Evolutionary conservation across 768 basidiomycete genomes (phyloP).

Genomic region (Dacryopinax spathularia): DNA sequence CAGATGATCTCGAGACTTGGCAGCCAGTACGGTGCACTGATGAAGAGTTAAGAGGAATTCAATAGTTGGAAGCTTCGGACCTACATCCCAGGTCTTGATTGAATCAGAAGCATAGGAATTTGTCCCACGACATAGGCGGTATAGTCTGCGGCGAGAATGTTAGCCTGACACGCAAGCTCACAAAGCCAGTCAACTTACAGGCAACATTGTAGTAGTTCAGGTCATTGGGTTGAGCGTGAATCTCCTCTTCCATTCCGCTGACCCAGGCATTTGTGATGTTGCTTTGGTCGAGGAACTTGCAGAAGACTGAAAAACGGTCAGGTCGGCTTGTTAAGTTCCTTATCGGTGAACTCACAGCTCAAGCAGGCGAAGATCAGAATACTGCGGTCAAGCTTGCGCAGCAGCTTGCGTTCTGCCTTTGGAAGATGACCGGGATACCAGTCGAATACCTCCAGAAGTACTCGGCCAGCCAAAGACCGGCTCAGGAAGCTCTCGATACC

Average conservation of each 20-base stretch:
- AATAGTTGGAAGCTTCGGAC: background rate
- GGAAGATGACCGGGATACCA: conserved; percentile 16
- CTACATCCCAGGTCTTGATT: background rate
- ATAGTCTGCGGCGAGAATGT: conserved; percentile 11
- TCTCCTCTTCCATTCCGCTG: conserved; percentile 17
- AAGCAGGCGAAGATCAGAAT: conserved; percentile 17
- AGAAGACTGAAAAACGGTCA: background rate
- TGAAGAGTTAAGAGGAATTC: conserved; percentile 7
- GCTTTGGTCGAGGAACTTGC: conserved; percentile 7
- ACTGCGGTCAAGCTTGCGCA: conserved; percentile 15
- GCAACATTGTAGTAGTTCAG: conserved; percentile 11
- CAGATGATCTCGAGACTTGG: conserved; percentile 9
- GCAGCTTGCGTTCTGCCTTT: conserved; percentile 11
- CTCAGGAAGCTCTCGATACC: background rate
- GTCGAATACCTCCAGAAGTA: conserved; percentile 15
- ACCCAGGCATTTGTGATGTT: conserved; percentile 16
- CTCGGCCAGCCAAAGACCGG: background rate
- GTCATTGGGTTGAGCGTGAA: conserved; percentile 15
- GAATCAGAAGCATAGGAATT: conserved; percentile 15
- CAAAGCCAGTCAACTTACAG: background rate
- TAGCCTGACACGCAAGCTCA: background rate
- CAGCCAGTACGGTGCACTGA: conserved; percentile 13
- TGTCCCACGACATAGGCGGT: conserved; percentile 13
- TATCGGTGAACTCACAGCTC: conserved; percentile 8
- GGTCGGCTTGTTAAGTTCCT: background rate